Evolutionary conservation across 805 yeast genomes (phyloP).

Genomic region (Schizosaccharomyces osmophilus): DNA sequence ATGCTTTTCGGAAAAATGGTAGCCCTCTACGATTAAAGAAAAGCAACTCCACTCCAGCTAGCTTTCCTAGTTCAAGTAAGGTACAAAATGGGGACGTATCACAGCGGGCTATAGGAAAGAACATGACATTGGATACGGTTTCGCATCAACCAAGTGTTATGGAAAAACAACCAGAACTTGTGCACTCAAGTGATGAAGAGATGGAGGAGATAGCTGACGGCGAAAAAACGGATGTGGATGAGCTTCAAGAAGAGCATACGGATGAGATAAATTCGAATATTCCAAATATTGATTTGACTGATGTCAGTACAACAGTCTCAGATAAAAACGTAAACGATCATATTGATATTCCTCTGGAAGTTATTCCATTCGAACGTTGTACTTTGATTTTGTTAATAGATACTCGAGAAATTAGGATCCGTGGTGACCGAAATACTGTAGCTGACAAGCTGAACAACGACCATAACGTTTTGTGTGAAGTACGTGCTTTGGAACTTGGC

Average conservation of each 20-base stretch:
- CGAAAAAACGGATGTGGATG: conserved; percentile 36
- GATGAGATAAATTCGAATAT: conserved; percentile 10
- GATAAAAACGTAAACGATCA: not conserved
- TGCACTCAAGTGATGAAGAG: not conserved
- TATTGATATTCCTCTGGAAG: conserved; percentile 2
- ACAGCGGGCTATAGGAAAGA: conserved; percentile 3
- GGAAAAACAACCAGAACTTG: too few relatives aligned
- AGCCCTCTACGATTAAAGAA: too few relatives aligned
- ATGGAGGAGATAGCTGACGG: conserved; percentile 19
- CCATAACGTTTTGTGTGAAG: conserved; percentile 26
- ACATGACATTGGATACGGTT: conserved; percentile 4
- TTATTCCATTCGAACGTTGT: conserved; percentile 21
- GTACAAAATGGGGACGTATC: too few relatives aligned
- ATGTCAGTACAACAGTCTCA: not conserved
- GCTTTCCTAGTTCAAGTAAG: too few relatives aligned
- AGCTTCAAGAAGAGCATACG: conserved; percentile 34
- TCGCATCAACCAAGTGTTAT: too few relatives aligned
- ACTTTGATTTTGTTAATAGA: conserved; percentile 45
- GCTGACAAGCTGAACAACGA: conserved; percentile 24
- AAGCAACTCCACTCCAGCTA: too few relatives aligned
- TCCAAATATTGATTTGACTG: not conserved
- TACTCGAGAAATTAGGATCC: conserved; percentile 56
- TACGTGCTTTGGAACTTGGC: conserved; percentile 47
- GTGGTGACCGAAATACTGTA: conserved; percentile 47
- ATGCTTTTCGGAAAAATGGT: not conserved